A percentile compares a stretch with the other conserved stretches of the same genome.
phyloP scores from a whole-genome alignment of 345 rosid genomes.

The Bruguiera parviflora region DNA sequence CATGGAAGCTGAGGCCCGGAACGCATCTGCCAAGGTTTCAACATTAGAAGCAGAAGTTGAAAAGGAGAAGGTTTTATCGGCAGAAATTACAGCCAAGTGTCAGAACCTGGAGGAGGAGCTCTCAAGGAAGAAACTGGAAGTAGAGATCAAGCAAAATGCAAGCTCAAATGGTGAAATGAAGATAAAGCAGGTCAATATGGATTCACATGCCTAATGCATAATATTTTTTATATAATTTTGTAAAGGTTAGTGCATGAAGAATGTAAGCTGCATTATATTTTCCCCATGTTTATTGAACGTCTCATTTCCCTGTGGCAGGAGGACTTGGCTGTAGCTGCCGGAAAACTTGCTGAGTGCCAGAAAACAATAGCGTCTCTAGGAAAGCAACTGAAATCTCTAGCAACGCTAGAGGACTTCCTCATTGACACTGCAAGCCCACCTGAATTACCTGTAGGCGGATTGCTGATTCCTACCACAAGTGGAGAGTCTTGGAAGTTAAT shows the following conservation, averaged over 20 bases:
- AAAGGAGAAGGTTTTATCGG: slow-evolving; percentile 50
- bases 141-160: slow-evolving; percentile 39
- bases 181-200: slow-evolving; percentile 62
- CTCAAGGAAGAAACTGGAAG: slow-evolving; percentile 41
- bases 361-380: slow-evolving; percentile 86
- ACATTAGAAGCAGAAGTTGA: slow-evolving; percentile 54
- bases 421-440: slow-evolving; percentile 64
- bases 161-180: slow-evolving; percentile 45
- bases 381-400: slow-evolving; percentile 81
- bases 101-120: slow-evolving; percentile 69
- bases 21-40: slow-evolving; percentile 44
- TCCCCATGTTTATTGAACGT: background rate
- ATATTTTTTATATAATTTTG: background rate
- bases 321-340: slow-evolving; percentile 74
- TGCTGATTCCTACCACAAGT: slow-evolving; percentile 23
- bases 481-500: slow-evolving; percentile 58
- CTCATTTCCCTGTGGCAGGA: slow-evolving; percentile 46
- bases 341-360: slow-evolving; percentile 86
- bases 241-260: background rate
- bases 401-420: slow-evolving; percentile 90
- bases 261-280: background rate
- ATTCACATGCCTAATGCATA: background rate
- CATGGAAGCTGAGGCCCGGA: slow-evolving; percentile 48
- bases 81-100: slow-evolving; percentile 49
- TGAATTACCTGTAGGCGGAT: slow-evolving; percentile 31